Percentiles rank a stretch among this genome's conserved stretches.
These are phyloP conservation scores for Arabidopsis lyrata DNA, from an alignment of 441 rosid species.

Conservation along the genomic window DNA sequence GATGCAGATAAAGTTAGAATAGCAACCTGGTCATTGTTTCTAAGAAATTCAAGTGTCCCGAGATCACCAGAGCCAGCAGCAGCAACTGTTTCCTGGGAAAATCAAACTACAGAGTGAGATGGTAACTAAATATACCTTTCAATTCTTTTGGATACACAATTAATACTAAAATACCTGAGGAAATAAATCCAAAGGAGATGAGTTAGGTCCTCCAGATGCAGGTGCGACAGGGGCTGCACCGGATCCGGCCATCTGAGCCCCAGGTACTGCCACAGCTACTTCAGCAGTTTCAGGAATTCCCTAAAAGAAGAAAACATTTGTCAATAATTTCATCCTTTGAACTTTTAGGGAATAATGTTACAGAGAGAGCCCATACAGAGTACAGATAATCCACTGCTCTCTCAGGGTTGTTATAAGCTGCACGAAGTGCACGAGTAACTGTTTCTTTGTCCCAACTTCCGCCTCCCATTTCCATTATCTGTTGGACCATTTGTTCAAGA, in stretches of 20 bases:
- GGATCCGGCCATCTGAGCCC: slow-evolving; percentile 62
- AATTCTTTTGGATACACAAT: slow-evolving; percentile 18
- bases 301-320: slow-evolving; percentile 46
- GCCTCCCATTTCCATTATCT: slow-evolving; percentile 95
- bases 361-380: slow-evolving; percentile 58
- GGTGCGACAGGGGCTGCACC: slow-evolving; percentile 60
- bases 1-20: slow-evolving; percentile 21
- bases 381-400: slow-evolving; percentile 96
- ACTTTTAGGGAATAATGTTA: slow-evolving; percentile 11
- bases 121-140: slow-evolving; percentile 8
- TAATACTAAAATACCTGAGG: slow-evolving; percentile 70
- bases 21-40: slow-evolving; percentile 88
- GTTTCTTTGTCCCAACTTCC: slow-evolving; percentile 97
- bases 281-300: slow-evolving; percentile 93
- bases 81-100: slow-evolving; percentile 68
- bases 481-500: slow-evolving; percentile 82
- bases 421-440: slow-evolving; percentile 88
- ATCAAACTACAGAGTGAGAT: slow-evolving; percentile 36
- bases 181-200: slow-evolving; percentile 95
- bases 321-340: slow-evolving; percentile 34
- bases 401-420: slow-evolving; percentile 97
- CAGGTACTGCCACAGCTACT: slow-evolving; percentile 68
- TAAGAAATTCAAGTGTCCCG: slow-evolving; percentile 89
- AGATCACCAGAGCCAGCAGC: slow-evolving; percentile 68
- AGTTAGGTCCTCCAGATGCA: slow-evolving; percentile 80